Evolutionary conservation across 2,329 filamentous ascomycete species (phyloP), one percentile per base, ranked within the genome.

Genomic region (Nannizziopsis barbatae): DNA sequence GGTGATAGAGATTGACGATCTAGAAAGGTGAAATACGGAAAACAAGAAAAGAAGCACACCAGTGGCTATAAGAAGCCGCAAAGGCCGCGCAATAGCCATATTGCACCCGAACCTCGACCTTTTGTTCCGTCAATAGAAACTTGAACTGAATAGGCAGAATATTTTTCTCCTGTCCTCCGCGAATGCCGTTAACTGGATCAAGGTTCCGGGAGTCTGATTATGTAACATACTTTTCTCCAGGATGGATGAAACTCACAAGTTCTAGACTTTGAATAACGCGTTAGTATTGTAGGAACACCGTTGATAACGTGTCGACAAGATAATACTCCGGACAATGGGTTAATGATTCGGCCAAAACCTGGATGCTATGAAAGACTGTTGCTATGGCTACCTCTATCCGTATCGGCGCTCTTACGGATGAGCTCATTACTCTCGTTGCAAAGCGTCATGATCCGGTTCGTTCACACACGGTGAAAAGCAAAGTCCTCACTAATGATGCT

Each of bases 71-170:
- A 95, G 73, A 61, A 84, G 79, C 69, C 89, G 81, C 63, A 95
- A 83, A 50, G 87, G 86, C 72, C 83, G 82, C 62, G 87, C 86
- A 63, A 95, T 74, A 60, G 84, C 86, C 88, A 95, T 95, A 54
- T 62, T 58, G 53, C 57, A 53, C 55, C 15, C n/a, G 14, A 31
- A 7, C 22, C 14, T 40, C 35, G n/a, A 30, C 27, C 42, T 35
- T 35, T 47, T 47, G 22, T 8, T 27, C 12, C 14, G 44, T 30
- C 5, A n/a, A n/a, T 30, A 37, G 32, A 20, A 32, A 20, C 18
- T 37, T 8, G 18, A 30, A 12, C 18, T 12, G 27, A 27, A 27
- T 27, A 27, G n/a, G n/a, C n/a, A n/a, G 9, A 37, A 37, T 30
- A 15, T 32, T 14, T 42, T 31, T 33, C 41, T 33, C 27, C 30